Base-by-base conservation (phyloP, 179 eudicot genomes). In the Nepenthes alata region DNA sequence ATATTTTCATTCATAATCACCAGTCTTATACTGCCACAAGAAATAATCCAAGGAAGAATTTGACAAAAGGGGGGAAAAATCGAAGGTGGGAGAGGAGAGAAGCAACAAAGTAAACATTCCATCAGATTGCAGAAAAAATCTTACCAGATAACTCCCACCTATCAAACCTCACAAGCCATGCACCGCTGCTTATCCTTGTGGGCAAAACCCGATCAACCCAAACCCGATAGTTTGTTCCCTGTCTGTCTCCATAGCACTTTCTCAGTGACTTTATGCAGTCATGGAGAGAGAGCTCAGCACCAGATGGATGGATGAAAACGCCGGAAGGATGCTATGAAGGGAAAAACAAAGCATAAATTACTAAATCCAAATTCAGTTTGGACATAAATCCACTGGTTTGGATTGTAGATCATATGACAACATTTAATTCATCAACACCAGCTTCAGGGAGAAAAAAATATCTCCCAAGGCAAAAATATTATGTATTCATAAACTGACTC, bases 191-290 rank as follows among this genome's bases (percentile, higher is more conserved):
- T 67, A 88, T 69, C 70, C 75, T 77, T 25, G 69, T 62, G 53
- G 89, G 78, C 55, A 84, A 77, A 59, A 88, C 86, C 67, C 87
- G 98, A 70, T 91, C 98, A 66, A 88, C 83, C 96, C 96, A 91
- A 48, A 91, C 80, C 53, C 82, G 81, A 68, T 76, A 83, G 61
- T 67, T 70, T 50, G 80, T 83, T 53, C 95, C 96, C 64, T 80
- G 80, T 61, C 75, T 76, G 70, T 88, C 95, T 57, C 91, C 96
- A 70, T 89, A 82, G 75, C 80, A 82, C 37, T 68, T 72, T 70
- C 69, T 78, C 58, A 88, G 61, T 59, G 76, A 75, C 64, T 73
- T 76, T 48, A 84, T 71, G 73, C 78, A 77, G 55, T 81, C 91
- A 60, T 60, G 68, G 71, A 88, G 79, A 61, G 77, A 57, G 58